phyloP scores from a whole-genome alignment of 139 green algal genomes.

The Coelastrella sp. region DNA sequence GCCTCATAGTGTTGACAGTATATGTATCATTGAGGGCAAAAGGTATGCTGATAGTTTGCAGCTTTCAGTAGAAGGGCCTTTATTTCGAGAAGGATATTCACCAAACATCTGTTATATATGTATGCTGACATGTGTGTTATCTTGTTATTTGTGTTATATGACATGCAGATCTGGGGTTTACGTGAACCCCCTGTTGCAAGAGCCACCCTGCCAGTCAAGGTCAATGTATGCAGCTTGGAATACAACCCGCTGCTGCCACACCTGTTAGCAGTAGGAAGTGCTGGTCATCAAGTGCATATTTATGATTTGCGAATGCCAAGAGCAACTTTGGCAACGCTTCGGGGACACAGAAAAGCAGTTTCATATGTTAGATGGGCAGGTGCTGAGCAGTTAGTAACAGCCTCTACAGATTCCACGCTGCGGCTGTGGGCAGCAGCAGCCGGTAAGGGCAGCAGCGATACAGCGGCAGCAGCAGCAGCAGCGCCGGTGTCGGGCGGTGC shows the following conservation, averaged over 20 bases:
- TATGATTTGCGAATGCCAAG: slow-evolving; percentile 34
- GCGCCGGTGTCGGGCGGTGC: neutral
- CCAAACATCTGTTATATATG: too few relatives aligned
- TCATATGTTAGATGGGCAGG: slow-evolving; percentile 92
- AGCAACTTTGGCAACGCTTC: neutral
- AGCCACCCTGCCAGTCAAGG: slow-evolving; percentile 70
- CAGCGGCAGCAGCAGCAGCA: slow-evolving; percentile 6
- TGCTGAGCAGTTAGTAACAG: slow-evolving; percentile 77
- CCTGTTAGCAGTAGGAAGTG: slow-evolving; percentile 85
- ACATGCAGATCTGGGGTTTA: slow-evolving; percentile 53
- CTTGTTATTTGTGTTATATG: slow-evolving; percentile 5
- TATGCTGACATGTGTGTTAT: too few relatives aligned
- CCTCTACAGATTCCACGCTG: slow-evolving; percentile 92
- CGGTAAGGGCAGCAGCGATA: neutral
- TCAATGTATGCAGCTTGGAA: slow-evolving; percentile 93
- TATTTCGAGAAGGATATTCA: too few relatives aligned
- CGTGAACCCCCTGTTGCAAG: slow-evolving; percentile 14
- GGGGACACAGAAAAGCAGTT: slow-evolving; percentile 77
- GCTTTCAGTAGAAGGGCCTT: too few relatives aligned
- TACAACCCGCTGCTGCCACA: slow-evolving; percentile 76
- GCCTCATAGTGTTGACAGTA: too few relatives aligned
- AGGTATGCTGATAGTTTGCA: too few relatives aligned
- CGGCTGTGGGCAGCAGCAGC: slow-evolving; percentile 71
- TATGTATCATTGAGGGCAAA: too few relatives aligned
- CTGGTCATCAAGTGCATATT: slow-evolving; percentile 50